Evolutionary conservation across 75 land plant species (phyloP).

Genomic region (Pinus taeda): DNA sequence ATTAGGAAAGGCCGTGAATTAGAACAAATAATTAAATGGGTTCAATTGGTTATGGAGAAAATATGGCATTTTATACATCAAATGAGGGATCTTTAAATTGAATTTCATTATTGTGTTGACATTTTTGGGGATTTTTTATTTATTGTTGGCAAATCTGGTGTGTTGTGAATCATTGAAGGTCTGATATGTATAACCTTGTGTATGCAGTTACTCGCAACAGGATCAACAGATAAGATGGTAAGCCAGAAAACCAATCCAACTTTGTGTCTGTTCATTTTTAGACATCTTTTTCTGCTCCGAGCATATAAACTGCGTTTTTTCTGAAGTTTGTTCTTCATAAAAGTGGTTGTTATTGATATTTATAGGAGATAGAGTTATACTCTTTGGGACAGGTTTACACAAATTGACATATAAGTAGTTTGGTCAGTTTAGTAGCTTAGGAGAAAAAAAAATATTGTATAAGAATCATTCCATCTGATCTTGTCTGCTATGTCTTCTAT

Average conservation of each 20-base stretch:
- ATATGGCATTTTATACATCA: neutral
- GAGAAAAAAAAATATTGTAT: neutral
- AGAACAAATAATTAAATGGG: neutral
- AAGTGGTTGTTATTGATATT: neutral
- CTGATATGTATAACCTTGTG: neutral
- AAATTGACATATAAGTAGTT: neutral
- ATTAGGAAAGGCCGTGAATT: neutral
- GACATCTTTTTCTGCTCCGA: neutral
- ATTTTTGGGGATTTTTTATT: neutral
- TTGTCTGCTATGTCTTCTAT: too few relatives aligned
- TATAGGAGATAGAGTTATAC: neutral
- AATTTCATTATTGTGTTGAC: neutral
- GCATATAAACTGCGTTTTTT: too few relatives aligned
- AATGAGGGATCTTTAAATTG: neutral
- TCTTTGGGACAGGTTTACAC: neutral
- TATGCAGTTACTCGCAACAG: constrained; percentile 86
- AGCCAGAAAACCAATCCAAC: constrained; percentile 25
- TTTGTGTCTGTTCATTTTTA: constrained; percentile 4
- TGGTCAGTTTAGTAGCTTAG: neutral
- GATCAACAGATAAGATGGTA: constrained; percentile 94
- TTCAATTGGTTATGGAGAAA: neutral
- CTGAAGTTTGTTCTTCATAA: too few relatives aligned
- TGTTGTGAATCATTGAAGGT: neutral
- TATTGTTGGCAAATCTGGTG: neutral
- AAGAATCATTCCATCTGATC: neutral